Evolutionary conservation across 306 rosid genomes (phyloP), one percentile per base, ranked within the genome.

Genomic region (Medicago ruthenica): DNA sequence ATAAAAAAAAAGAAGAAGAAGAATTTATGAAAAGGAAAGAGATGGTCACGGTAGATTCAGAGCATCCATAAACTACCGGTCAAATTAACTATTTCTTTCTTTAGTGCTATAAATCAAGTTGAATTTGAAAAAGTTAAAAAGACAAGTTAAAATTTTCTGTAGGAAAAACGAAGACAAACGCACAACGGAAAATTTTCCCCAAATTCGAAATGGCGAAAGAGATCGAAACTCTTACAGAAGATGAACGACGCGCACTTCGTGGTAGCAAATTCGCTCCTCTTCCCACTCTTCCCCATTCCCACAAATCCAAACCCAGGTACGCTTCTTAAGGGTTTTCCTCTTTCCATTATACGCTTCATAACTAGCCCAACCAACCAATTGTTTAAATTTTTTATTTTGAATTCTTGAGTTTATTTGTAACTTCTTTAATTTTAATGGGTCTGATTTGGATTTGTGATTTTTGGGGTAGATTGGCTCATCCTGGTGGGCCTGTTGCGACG

Each of bases 231-330:
- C 60, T 94, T 0, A 89, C 80, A 83, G 97, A 94, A 78, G 97
- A 94, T 12, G 97, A 94, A 77, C 84, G 87, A 77, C 92, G 86
- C 1, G 98, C 97, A 2, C 88, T 92, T 61, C 69, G 97, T 17
- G 96, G 97, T 50, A 94, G 98, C 85, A 94, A 94, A 73, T 94
- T 94, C 87, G 98, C 98, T 1, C 98, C 98, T 37, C 97, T 94
- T 11, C 83, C 96, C 45, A 31, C 21, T 11, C 84, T 53, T 37
- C 79, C 91, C 41, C 77, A 82, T 14, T 62, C 88, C 67, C 90
- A 82, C 53, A 81, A 83, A 6, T 54, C 88, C 64, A 92, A 82
- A 77, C 87, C 93, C 74, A 89, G 98, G 98, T 34, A 31, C 6
- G 36, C 6, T 31, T 31, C 36, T n/a, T 21, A 58, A 75, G 78